phyloP scores from a whole-genome alignment of 148 eudicot species.

The Vaccinium macrocarpon region DNA sequence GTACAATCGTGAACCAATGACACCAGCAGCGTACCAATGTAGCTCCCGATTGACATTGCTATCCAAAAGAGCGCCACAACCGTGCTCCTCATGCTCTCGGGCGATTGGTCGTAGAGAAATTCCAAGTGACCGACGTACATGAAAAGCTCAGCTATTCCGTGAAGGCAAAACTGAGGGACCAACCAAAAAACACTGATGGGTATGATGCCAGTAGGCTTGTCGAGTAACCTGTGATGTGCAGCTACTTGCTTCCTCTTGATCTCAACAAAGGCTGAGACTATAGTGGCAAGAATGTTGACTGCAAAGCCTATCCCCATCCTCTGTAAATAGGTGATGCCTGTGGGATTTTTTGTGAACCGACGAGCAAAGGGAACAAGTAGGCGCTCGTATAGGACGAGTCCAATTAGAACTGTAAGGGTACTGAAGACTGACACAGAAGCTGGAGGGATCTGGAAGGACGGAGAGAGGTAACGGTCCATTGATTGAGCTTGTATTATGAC shows the following conservation, averaged over 20 bases:
- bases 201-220: slow-evolving; percentile 33
- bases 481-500: slow-evolving; percentile 51
- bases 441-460: slow-evolving; percentile 54
- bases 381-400: slow-evolving; percentile 45
- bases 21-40: slow-evolving; percentile 27
- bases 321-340: slow-evolving; percentile 48
- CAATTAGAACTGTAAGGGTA: slow-evolving; percentile 25
- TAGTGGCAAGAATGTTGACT: slow-evolving; percentile 44
- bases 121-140: slow-evolving; percentile 39
- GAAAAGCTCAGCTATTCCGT: slow-evolving; percentile 42
- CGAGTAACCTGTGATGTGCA: slow-evolving; percentile 30
- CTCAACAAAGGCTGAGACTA: slow-evolving; percentile 40
- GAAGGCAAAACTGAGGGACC: slow-evolving; percentile 35
- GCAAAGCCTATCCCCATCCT: slow-evolving; percentile 55
- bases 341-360: slow-evolving; percentile 40
- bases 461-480: slow-evolving; percentile 56
- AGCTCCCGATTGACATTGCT: slow-evolving; percentile 28
- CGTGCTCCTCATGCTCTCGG: slow-evolving; percentile 55
- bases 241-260: slow-evolving; percentile 48
- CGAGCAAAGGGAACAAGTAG: slow-evolving; percentile 50
- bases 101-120: slow-evolving; percentile 57
- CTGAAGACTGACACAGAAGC: slow-evolving; percentile 46
- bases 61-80: slow-evolving; percentile 34
- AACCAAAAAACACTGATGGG: slow-evolving; percentile 43
- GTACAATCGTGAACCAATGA: slow-evolving; percentile 33